Percentiles rank a stretch among this genome's conserved stretches.
Evolutionary conservation across 352 stramenopile species (phyloP).

Genomic region (Phytopythium aichiense): DNA sequence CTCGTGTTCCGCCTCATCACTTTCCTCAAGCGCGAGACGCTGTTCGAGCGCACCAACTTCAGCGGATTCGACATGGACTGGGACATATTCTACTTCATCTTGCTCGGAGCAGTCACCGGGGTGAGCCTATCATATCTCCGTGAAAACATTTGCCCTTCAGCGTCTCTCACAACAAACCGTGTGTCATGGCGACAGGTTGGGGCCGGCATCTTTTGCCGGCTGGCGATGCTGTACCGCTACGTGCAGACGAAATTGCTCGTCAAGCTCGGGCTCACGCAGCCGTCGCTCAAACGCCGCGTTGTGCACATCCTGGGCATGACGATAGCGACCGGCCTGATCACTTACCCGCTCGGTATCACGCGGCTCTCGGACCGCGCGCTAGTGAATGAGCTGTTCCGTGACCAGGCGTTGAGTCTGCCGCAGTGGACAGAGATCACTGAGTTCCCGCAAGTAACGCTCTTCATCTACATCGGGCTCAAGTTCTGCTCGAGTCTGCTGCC

Average conservation of each 20-base stretch:
- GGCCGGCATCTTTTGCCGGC: constrained; percentile 59
- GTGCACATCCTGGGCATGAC: constrained; percentile 64
- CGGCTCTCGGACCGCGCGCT: constrained; percentile 61
- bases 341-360: constrained; percentile 70
- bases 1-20: constrained; percentile 75
- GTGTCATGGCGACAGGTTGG: constrained; percentile 28
- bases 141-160: too few relatives aligned
- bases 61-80: constrained; percentile 74
- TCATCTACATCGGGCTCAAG: constrained; percentile 73
- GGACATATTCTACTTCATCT: constrained; percentile 69
- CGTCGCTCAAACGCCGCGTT: constrained; percentile 47
- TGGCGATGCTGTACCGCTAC: constrained; percentile 38
- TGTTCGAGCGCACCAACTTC: constrained; percentile 80
- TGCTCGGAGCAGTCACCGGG: constrained; percentile 62
- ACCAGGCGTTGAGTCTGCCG: constrained; percentile 48
- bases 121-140: constrained; percentile 21
- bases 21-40: constrained; percentile 62
- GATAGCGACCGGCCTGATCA: constrained; percentile 49
- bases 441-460: constrained; percentile 49
- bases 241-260: constrained; percentile 52
- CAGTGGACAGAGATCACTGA: constrained; percentile 64
- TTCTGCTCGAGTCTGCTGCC: constrained; percentile 63
- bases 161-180: too few relatives aligned
- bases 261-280: constrained; percentile 43
- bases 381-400: constrained; percentile 76